Percentiles rank a stretch among this genome's conserved stretches.
Conservation (phyloP, 495 filamentous ascomycete genomes). For the Daldinia vernicosa region DNA sequence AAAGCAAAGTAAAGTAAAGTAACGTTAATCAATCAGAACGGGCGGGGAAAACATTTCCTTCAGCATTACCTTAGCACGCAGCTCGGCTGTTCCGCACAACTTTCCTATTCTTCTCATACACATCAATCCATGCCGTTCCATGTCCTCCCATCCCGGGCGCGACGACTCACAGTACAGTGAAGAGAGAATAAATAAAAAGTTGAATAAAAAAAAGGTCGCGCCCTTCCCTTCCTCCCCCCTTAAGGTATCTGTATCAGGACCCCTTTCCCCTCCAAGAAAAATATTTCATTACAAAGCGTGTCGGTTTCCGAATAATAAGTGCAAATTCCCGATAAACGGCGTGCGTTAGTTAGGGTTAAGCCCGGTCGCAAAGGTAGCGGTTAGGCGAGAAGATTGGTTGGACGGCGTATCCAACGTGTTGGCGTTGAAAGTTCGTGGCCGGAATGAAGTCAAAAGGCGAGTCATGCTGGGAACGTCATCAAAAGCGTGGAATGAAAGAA, state of each 20-base stretch:
- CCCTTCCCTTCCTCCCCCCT: neutral
- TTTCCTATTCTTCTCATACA: slow-evolving; percentile 28
- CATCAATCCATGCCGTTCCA: neutral
- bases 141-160: neutral
- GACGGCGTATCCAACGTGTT: slow-evolving; percentile 2
- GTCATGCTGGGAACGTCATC: slow-evolving; percentile 5
- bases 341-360: neutral
- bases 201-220: slow-evolving; percentile 1
- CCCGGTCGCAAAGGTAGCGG: neutral
- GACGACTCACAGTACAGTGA: neutral
- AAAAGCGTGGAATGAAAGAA: slow-evolving; percentile 5
- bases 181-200: neutral
- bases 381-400: neutral
- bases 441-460: neutral
- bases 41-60: slow-evolving; percentile 4
- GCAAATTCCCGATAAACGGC: slow-evolving; percentile 14
- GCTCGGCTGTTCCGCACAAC: slow-evolving; percentile 18
- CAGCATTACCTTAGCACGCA: slow-evolving; percentile 12
- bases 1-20: neutral
- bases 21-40: neutral
- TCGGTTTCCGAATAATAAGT: slow-evolving; percentile 19
- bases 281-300: slow-evolving; percentile 39
- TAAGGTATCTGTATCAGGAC: slow-evolving; percentile 14
- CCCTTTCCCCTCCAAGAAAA: slow-evolving; percentile 8
- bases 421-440: neutral